Percentiles rank a stretch among this genome's conserved stretches.
Evolutionary conservation across 495 filamentous ascomycete genomes (phyloP).

Genomic region (Aspergillus steynii): DNA sequence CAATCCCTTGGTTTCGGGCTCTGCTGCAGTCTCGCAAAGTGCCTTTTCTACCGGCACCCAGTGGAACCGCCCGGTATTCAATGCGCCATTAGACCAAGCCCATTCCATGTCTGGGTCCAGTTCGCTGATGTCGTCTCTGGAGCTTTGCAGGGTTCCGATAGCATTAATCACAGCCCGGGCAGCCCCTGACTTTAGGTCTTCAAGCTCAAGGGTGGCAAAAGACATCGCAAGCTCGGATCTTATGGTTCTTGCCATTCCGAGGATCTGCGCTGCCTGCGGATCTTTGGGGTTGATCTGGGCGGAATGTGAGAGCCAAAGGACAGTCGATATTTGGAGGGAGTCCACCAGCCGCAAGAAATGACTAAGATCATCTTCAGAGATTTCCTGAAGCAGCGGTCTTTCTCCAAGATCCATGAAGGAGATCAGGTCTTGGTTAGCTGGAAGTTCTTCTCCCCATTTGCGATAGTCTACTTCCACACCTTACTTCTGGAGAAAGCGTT

Average conservation of each 20-base stretch:
- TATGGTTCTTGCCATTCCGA: slow-evolving; percentile 43
- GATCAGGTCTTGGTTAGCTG: slow-evolving; percentile 34
- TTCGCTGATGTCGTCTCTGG: not conserved
- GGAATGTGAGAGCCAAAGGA: slow-evolving; percentile 43
- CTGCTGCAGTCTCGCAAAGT: not conserved
- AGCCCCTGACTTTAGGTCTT: slow-evolving; percentile 17
- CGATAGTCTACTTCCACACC: slow-evolving; percentile 23
- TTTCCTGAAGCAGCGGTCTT: slow-evolving; percentile 35
- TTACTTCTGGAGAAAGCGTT: not conserved
- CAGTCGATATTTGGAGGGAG: not conserved
- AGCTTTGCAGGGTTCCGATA: slow-evolving; percentile 24
- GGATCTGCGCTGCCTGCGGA: slow-evolving; percentile 34
- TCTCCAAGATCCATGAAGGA: slow-evolving; percentile 29
- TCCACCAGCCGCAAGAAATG: slow-evolving; percentile 21
- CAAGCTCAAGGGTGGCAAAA: slow-evolving; percentile 47
- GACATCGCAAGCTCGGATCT: slow-evolving; percentile 40
- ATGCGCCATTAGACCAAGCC: slow-evolving; percentile 17
- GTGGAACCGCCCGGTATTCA: slow-evolving; percentile 27
- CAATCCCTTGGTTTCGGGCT: slow-evolving; percentile 3
- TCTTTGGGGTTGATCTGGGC: slow-evolving; percentile 37
- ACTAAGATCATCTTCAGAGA: slow-evolving; percentile 16
- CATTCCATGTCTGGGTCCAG: slow-evolving; percentile 36
- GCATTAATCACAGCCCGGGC: slow-evolving; percentile 19
- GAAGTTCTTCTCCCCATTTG: slow-evolving; percentile 21
- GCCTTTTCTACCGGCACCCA: slow-evolving; percentile 22